Base-by-base conservation (phyloP, 768 basidiomycete species). In the Rhodotorula sphaerocarpa region DNA sequence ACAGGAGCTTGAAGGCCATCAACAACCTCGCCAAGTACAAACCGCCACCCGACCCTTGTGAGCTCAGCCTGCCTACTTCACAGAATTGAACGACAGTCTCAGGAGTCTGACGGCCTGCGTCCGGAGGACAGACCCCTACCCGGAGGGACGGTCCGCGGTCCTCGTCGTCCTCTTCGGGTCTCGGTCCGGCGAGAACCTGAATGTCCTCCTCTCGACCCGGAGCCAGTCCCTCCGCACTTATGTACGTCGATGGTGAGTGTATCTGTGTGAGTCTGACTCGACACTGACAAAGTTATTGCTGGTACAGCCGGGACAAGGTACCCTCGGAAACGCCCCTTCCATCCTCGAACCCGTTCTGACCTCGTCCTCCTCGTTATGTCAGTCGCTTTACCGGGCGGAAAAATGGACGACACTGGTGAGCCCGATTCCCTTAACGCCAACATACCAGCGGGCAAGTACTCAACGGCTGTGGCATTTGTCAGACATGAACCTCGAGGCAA, bases 401-500 rank as follows among this genome's bases (percentile, higher is more conserved):
- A 68, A 52, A 62, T 68, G 61, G 67, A 68, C 28, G 39, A 51
- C n/a, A 51, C 50, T 39, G 65, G 65, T 67, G 20, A 21, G 57
- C 16, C 14, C 1, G 5, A 10, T 36, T 6, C 16, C 3, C 1
- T 6, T 30, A 7, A 33, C 21, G 7, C 31, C 3, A 6, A 9
- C 1, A 30, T 3, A 1, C 12, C 3, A 44, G 23, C 11, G 33
- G 5, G 21, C 23, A 30, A 36, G 31, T 9, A 28, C 21, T 48
- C 18, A 2, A 11, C 30, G 2, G n/a, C n/a, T n/a, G n/a, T 9
- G 41, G 42, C 5, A 16, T 55, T 12, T 25, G 16, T 20, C 36
- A 63, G 67, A 68, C 45, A 50, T 64, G 10, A 68, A 68, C 36
- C 59, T 64, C 43, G 67, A 68, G 30, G 62, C 67, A 28, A 63